A percentile compares a stretch with the other conserved stretches of the same genome.
Evolutionary conservation across 306 rosid genomes (phyloP).

Genomic region (Arachis hypogaea): DNA sequence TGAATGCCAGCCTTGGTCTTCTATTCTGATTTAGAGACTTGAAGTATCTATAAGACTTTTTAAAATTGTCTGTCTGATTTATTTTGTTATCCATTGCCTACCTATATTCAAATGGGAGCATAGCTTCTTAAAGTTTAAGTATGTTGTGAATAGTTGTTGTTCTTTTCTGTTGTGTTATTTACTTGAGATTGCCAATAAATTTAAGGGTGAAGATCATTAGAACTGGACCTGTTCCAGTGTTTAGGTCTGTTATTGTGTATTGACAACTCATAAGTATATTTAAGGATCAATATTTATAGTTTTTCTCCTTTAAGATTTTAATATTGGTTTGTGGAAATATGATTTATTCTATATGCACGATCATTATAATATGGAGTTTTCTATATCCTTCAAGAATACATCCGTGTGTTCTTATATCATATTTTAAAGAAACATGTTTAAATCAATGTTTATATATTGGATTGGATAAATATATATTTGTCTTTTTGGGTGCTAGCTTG

Average conservation of each 20-base stretch:
- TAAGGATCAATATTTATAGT: neutral
- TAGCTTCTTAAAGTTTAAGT: neutral
- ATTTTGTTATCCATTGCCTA: slow-evolving; percentile 4
- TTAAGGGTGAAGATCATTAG: slow-evolving; percentile 12
- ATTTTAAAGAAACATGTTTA: neutral
- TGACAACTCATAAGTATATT: neutral
- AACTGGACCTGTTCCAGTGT: neutral
- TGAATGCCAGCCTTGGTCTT: neutral
- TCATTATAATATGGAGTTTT: neutral
- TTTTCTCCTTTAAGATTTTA: slow-evolving; percentile 25
- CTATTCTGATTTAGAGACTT: neutral
- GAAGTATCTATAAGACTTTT: neutral
- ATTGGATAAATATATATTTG: neutral
- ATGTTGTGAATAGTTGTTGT: slow-evolving; percentile 12
- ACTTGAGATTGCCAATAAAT: neutral
- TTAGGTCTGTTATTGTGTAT: slow-evolving; percentile 1
- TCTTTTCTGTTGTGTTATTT: slow-evolving; percentile 10
- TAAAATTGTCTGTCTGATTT: neutral
- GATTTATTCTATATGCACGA: slow-evolving; percentile 6
- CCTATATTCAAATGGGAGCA: slow-evolving; percentile 5
- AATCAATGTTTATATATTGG: slow-evolving; percentile 24
- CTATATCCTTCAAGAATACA: slow-evolving; percentile 3
- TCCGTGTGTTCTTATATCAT: slow-evolving; percentile 1
- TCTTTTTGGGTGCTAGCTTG: neutral
- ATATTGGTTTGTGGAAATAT: neutral